phyloP scores from a whole-genome alignment of 345 rosid species.

The Melaleuca alternifolia region DNA sequence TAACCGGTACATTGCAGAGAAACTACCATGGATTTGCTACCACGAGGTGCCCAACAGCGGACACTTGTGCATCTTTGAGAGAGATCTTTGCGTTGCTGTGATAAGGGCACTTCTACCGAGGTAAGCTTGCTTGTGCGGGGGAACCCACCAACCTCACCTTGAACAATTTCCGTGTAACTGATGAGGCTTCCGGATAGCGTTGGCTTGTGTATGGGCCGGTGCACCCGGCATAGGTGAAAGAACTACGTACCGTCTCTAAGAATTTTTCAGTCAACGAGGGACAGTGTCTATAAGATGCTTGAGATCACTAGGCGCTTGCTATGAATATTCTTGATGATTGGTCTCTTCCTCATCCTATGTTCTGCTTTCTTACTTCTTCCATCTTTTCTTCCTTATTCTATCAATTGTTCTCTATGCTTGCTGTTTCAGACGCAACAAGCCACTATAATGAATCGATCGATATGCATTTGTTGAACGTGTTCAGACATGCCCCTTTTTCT shows the following conservation, averaged over 20 bases:
- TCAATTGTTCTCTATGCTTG: neutral
- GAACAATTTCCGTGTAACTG: neutral
- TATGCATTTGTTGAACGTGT: neutral
- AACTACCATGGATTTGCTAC: constrained; percentile 70
- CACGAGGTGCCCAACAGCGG: constrained; percentile 61
- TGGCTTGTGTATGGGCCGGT: neutral
- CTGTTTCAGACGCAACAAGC: neutral
- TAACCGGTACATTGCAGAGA: constrained; percentile 35
- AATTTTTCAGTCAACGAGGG: neutral
- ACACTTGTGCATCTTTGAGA: constrained; percentile 40
- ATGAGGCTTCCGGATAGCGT: neutral
- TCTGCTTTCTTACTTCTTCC: neutral
- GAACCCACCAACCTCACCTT: neutral
- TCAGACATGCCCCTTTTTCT: neutral
- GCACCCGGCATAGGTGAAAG: neutral
- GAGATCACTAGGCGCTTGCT: neutral
- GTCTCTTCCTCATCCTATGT: neutral
- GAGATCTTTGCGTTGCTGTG: constrained; percentile 33
- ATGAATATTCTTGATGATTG: neutral
- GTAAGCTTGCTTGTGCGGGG: constrained; percentile 2
- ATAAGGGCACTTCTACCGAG: constrained; percentile 33
- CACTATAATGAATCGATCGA: neutral
- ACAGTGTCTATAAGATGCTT: neutral
- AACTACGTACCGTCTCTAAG: neutral
- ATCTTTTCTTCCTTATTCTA: neutral